Conservation (phyloP, 2,329 filamentous ascomycete species). For the Trichophyton benhamiae region DNA sequence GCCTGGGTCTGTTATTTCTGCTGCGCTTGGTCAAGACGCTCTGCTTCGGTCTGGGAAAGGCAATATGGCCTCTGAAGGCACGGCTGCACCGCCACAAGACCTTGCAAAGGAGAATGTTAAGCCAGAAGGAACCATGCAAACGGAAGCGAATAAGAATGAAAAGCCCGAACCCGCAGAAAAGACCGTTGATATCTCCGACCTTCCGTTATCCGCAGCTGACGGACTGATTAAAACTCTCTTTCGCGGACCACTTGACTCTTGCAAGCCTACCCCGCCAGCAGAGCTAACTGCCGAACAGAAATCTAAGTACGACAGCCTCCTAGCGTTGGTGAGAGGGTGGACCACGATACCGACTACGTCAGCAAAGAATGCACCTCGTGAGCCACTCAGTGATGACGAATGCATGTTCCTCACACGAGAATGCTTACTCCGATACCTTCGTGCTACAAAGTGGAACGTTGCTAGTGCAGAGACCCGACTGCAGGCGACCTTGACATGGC, state of each 20-base stretch:
- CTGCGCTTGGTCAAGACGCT: neutral
- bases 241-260: conserved; percentile 43
- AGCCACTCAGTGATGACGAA: conserved; percentile 64
- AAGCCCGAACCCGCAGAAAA: neutral
- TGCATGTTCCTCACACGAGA: conserved; percentile 84
- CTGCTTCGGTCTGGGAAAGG: neutral
- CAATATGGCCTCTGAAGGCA: neutral
- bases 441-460: conserved; percentile 82
- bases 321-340: conserved; percentile 60
- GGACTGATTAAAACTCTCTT: conserved; percentile 46
- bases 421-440: conserved; percentile 82
- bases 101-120: neutral
- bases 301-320: conserved; percentile 66
- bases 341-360: conserved; percentile 53
- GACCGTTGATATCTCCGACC: conserved; percentile 10
- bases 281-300: conserved; percentile 64
- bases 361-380: conserved; percentile 44
- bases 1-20: neutral
- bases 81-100: neutral
- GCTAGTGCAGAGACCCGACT: conserved; percentile 67
- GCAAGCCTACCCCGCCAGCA: conserved; percentile 45
- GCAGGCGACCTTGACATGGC: conserved; percentile 70
- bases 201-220: conserved; percentile 28
- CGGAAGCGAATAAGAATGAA: neutral
- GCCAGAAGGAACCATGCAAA: neutral